Conservation (phyloP, 352 stramenopile genomes). For the Pythium phragmitis region DNA sequence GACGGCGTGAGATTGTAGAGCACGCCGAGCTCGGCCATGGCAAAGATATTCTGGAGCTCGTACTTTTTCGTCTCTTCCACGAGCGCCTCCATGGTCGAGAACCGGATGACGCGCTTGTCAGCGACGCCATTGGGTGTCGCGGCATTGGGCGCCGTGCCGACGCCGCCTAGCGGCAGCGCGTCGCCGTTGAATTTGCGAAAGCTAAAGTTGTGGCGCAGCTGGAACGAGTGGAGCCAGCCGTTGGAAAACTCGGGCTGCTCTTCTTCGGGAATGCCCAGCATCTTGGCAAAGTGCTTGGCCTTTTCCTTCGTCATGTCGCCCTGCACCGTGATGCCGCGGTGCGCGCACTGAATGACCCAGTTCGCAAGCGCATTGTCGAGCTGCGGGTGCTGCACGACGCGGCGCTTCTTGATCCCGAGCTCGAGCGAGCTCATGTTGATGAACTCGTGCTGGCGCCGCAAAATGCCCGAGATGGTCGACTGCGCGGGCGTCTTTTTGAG, state of each 20-base stretch:
- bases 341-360: constrained; percentile 85
- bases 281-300: constrained; percentile 79
- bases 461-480: constrained; percentile 82
- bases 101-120: constrained; percentile 57
- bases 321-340: constrained; percentile 74
- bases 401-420: constrained; percentile 80
- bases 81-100: constrained; percentile 60
- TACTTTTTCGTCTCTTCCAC: constrained; percentile 73
- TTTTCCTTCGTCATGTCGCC: constrained; percentile 87
- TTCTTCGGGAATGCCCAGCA: constrained; percentile 72
- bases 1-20: constrained; percentile 70
- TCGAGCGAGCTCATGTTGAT: constrained; percentile 83
- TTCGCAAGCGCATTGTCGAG: constrained; percentile 81
- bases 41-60: constrained; percentile 68
- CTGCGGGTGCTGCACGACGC: constrained; percentile 76
- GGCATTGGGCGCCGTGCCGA: constrained; percentile 22
- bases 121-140: constrained; percentile 16
- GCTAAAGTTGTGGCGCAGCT: constrained; percentile 82
- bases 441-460: constrained; percentile 81
- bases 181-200: constrained; percentile 83
- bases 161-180: constrained; percentile 18
- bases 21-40: constrained; percentile 72
- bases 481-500: constrained; percentile 81
- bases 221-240: constrained; percentile 84
- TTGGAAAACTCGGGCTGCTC: constrained; percentile 88